Conservation (phyloP, 148 eudicot genomes). For the Agrostemma githago region DNA sequence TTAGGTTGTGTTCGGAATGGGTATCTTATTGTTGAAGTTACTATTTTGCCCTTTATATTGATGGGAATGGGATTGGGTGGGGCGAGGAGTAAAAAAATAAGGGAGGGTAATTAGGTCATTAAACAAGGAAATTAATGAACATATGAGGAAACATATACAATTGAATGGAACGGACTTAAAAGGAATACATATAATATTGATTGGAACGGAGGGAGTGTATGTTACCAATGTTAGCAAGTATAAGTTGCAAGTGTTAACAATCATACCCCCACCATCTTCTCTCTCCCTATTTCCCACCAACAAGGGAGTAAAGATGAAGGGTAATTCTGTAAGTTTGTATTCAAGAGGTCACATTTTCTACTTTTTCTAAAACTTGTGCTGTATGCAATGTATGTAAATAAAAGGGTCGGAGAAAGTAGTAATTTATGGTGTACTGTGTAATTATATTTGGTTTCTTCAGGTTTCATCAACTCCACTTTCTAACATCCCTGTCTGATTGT, state of each 20-base stretch:
- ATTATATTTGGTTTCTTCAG: not conserved
- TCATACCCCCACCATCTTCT: not conserved
- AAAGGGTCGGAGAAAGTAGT: not conserved
- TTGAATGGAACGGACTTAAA: too few species aligned
- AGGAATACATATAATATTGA: too few species aligned
- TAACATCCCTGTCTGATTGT: not conserved
- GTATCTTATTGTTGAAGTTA: too few species aligned
- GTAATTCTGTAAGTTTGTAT: not conserved
- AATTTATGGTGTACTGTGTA: constrained; percentile 7
- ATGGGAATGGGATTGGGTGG: too few species aligned
- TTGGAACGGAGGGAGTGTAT: not conserved
- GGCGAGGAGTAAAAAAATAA: too few species aligned
- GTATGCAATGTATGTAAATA: not conserved
- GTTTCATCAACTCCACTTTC: constrained; percentile 4
- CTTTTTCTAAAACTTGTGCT: not conserved
- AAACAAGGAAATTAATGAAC: too few species aligned
- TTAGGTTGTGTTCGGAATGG: too few species aligned
- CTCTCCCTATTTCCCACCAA: not conserved
- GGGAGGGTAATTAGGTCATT: too few species aligned
- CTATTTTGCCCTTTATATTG: too few species aligned
- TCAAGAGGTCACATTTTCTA: not conserved
- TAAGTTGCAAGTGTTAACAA: not conserved
- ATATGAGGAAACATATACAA: too few species aligned
- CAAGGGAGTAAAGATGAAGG: not conserved
- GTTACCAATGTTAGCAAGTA: not conserved